Evolutionary conservation across 371 early-diverging fungal genomes (phyloP).

Genomic region (Circinella minor): DNA sequence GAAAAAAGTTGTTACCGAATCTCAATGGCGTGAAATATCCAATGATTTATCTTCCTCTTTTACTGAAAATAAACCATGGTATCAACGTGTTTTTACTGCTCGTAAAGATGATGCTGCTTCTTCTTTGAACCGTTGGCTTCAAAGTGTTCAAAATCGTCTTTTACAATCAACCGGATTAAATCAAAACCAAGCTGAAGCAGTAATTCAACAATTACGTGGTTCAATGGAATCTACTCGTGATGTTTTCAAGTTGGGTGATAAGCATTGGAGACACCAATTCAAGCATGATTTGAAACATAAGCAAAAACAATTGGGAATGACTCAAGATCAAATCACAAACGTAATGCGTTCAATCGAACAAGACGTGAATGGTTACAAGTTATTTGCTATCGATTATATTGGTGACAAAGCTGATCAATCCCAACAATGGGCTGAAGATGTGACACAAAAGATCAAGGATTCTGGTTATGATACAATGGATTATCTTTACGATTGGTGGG

Average conservation of each 20-base stretch:
- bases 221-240: constrained; percentile 32
- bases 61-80: constrained; percentile 29
- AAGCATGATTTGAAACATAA: constrained; percentile 26
- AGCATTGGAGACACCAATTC: constrained; percentile 42
- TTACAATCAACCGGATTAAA: constrained; percentile 34
- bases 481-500: constrained; percentile 11
- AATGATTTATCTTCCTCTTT: constrained; percentile 36
- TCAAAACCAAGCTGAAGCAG: constrained; percentile 30
- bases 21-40: constrained; percentile 44
- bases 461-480: constrained; percentile 12
- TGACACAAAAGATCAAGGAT: constrained; percentile 14
- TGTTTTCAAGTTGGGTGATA: constrained; percentile 31
- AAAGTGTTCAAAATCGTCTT: constrained; percentile 31
- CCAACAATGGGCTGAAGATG: constrained; percentile 25
- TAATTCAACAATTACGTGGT: constrained; percentile 29
- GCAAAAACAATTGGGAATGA: constrained; percentile 33
- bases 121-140: constrained; percentile 40
- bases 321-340: constrained; percentile 30
- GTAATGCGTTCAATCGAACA: constrained; percentile 29
- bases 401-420: constrained; percentile 31
- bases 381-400: constrained; percentile 51
- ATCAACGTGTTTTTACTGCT: constrained; percentile 35
- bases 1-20: constrained; percentile 41
- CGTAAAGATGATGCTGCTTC: constrained; percentile 19
- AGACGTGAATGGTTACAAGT: constrained; percentile 50